Evolutionary conservation across 306 rosid species (phyloP).

Genomic region (Betula pendula): DNA sequence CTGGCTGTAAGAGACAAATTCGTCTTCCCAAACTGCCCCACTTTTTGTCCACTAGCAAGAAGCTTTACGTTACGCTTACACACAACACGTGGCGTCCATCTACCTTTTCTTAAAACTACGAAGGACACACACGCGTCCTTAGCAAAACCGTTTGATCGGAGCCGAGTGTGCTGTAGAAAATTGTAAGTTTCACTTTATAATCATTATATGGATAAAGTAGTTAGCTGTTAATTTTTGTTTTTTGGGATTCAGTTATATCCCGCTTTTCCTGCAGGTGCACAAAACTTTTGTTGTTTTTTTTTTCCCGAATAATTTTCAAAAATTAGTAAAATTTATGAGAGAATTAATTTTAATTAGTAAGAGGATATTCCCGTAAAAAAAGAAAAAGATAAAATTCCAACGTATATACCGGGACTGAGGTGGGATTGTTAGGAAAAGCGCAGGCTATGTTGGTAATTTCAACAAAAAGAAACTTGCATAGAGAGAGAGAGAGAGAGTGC

Average conservation of each 20-base stretch:
- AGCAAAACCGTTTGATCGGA: background rate
- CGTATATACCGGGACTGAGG: slow-evolving; percentile 19
- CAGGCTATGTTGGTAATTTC: slow-evolving; percentile 34
- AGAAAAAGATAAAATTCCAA: background rate
- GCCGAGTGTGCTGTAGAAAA: no score
- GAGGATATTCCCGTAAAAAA: background rate
- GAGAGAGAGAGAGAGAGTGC: slow-evolving; percentile 10
- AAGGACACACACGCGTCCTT: background rate
- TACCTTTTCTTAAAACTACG: background rate
- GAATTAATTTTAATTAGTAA: no score
- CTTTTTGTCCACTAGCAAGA: slow-evolving; percentile 11
- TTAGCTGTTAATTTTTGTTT: background rate
- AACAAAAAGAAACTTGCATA: background rate
- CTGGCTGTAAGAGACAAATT: background rate
- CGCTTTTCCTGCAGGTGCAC: background rate
- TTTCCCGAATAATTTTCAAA: background rate
- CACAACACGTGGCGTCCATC: slow-evolving; percentile 28
- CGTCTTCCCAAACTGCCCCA: slow-evolving; percentile 33
- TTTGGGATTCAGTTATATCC: background rate
- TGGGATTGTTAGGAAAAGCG: slow-evolving; percentile 20
- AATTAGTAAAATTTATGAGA: no score
- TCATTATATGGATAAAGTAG: slow-evolving; percentile 5
- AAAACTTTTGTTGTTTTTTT: background rate
- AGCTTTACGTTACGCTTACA: background rate
- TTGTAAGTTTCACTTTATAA: background rate